Evolutionary conservation across 1,139 yeast species (phyloP).

Genomic region (Hyphopichia wangnamkhiaoensis): DNA sequence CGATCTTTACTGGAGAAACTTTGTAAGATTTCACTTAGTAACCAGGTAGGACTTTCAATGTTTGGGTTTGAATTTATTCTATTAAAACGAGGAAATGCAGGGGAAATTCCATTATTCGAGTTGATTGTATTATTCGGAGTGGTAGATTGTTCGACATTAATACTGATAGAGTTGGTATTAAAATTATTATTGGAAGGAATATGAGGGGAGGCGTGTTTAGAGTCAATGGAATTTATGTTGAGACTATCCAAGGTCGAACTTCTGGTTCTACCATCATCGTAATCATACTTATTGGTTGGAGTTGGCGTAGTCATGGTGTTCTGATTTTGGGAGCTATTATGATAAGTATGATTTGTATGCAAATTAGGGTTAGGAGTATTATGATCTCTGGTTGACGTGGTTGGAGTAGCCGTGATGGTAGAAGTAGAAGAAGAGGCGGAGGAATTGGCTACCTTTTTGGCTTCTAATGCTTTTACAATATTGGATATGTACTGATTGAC

Average conservation of each 20-base stretch:
- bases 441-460: not conserved
- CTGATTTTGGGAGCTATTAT: not conserved
- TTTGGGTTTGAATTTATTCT: constrained; percentile 5
- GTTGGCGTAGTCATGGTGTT: not conserved
- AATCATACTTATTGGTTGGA: not conserved
- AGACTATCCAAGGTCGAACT: constrained; percentile 6
- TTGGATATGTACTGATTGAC: constrained; percentile 2
- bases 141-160: not conserved
- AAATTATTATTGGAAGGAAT: not conserved
- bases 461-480: not conserved
- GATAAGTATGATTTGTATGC: too few relatives aligned
- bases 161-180: not conserved
- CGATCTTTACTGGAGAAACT: constrained; percentile 28
- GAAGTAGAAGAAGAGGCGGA: constrained; percentile 1
- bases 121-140: not conserved
- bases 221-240: constrained; percentile 5
- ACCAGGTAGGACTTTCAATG: constrained; percentile 39
- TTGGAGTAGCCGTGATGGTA: constrained; percentile 1
- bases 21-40: constrained; percentile 34
- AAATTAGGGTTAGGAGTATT: too few relatives aligned
- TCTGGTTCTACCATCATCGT: constrained; percentile 1
- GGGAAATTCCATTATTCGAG: not conserved
- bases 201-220: constrained; percentile 1
- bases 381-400: constrained; percentile 2
- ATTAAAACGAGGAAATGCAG: not conserved